Evolutionary conservation across 192 early-diverging fungal genomes (phyloP), one percentile per base, ranked within the genome.

Genomic region (Entomortierella parvispora): DNA sequence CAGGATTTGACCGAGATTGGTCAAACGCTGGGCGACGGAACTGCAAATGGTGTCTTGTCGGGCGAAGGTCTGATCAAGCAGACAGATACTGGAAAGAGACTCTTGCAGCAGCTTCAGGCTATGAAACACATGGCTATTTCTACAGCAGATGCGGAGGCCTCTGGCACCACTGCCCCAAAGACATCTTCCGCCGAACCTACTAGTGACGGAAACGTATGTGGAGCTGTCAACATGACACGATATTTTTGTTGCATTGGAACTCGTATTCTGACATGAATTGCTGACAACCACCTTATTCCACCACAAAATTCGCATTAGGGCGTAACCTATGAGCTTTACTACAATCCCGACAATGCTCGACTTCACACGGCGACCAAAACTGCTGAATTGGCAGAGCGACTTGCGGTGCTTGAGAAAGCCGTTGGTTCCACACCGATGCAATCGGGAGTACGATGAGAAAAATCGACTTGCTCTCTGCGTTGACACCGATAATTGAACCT

Each of bases 311-410:
- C n/a, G n/a, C 51, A 6, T 29, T 79, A 84, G 85, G 81, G 81
- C 49, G 80, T 93, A 4, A 92, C 91, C 11, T 92, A 93, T 65
- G 92, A 93, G 62, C 78, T 92, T 2, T 91, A 79, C 65, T 93
- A 91, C 61, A 90, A 86, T 20, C 91, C 91, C 15, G 85, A 88
- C 32, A 83, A 87, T 25, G 80, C 85, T 12, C 82, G 83, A 58
- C 45, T 82, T 20, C 81, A 83, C 32, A 82, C 85, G 17, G 82
- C 86, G 26, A 81, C 82, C 23, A 89, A 91, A 55, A 67, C 88
- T 37, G 72, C 83, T 9, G 86, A 91, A 17, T 63, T 94, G 10
- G 93, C 93, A 58, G 80, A 85, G 17, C 84, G 93, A 31, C 83
- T 94, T 62, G 83, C 91, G 23, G 71, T 78, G 42, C 71, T 94